phyloP scores from a whole-genome alignment of 495 filamentous ascomycete genomes.

The Podospora pseudopauciseta region DNA sequence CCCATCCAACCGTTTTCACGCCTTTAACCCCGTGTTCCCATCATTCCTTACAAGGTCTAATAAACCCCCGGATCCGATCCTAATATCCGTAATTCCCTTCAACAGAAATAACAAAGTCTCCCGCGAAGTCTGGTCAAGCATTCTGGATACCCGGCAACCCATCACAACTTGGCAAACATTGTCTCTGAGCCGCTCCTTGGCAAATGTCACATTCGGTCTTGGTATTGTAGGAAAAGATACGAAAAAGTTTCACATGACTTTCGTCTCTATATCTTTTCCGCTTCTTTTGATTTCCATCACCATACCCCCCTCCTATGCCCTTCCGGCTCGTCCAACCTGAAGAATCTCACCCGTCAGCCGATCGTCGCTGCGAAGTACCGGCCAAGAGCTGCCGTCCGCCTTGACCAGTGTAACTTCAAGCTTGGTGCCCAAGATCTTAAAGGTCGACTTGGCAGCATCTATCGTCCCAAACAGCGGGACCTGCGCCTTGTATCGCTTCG shows the following conservation, averaged over 20 bases:
- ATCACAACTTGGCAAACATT: slow-evolving; percentile 8
- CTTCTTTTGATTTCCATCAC: background rate
- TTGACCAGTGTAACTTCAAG: slow-evolving; percentile 83
- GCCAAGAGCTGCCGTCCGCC: slow-evolving; percentile 80
- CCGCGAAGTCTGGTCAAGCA: too few species aligned
- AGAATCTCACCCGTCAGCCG: slow-evolving; percentile 72
- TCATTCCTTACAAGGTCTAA: slow-evolving; percentile 4
- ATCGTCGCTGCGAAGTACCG: slow-evolving; percentile 83
- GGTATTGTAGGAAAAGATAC: background rate
- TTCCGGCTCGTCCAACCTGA: slow-evolving; percentile 75
- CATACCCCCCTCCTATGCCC: slow-evolving; percentile 41
- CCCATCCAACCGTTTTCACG: background rate
- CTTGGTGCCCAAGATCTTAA: slow-evolving; percentile 92
- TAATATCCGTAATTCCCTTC: background rate
- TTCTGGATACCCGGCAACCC: slow-evolving; percentile 7
- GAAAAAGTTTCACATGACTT: background rate
- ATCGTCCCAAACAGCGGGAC: slow-evolving; percentile 76
- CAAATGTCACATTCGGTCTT: slow-evolving; percentile 2
- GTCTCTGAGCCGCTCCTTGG: slow-evolving; percentile 17
- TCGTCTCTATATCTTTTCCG: background rate
- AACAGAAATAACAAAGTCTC: background rate
- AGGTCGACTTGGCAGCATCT: slow-evolving; percentile 66
- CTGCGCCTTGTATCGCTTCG: slow-evolving; percentile 72
- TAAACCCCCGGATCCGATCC: background rate
- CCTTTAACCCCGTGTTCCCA: background rate